A percentile compares a stretch with the other conserved stretches of the same genome.
phyloP scores from a whole-genome alignment of 225 moss, liverwort and hornwort genomes.

The Bryum argenteum region DNA sequence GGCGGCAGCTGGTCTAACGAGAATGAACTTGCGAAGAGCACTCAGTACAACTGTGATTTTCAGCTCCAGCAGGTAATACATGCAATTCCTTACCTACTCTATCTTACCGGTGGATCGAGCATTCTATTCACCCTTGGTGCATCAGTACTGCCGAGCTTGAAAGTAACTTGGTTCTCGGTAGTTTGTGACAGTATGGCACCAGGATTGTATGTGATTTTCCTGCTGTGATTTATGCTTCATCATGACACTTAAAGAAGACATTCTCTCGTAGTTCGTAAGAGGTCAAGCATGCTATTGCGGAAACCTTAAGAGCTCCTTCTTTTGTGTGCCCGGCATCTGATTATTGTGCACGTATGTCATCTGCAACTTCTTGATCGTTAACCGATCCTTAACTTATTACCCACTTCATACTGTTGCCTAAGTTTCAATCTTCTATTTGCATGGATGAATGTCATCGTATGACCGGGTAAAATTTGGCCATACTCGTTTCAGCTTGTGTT shows the following conservation, averaged over 20 bases:
- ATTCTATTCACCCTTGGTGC: neutral
- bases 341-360: neutral
- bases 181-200: neutral
- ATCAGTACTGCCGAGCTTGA: neutral
- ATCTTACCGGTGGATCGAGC: neutral
- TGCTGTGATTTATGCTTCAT: neutral
- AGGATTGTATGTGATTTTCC: neutral
- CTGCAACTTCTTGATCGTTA: no score
- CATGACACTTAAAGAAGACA: neutral
- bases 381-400: no score
- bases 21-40: constrained; percentile 57
- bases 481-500: neutral
- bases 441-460: neutral
- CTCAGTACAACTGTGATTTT: constrained; percentile 42
- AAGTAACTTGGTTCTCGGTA: no score
- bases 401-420: neutral
- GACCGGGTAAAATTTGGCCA: neutral
- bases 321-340: neutral
- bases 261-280: neutral
- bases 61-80: constrained; percentile 54
- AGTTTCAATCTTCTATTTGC: neutral
- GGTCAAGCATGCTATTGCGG: neutral
- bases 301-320: constrained; percentile 1
- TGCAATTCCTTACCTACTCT: neutral
- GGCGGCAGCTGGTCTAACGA: constrained; percentile 51